Base-by-base conservation (phyloP, 768 basidiomycete genomes). In the Boletus subparvulus region DNA sequence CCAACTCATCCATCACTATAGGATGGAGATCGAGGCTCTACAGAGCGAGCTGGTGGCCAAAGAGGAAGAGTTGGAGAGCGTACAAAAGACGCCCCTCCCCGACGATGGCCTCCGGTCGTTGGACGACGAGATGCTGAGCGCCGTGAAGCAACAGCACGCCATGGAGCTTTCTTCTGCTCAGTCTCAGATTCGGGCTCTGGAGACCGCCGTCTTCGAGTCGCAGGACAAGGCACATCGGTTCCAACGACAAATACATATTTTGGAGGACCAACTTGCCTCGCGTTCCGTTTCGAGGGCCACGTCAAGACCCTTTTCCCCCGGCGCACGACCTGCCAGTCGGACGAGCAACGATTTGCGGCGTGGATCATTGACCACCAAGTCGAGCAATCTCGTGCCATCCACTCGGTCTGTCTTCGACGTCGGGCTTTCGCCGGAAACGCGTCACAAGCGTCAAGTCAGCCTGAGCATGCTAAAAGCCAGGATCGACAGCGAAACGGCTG, bases 381-480 rank as follows among this genome's bases (percentile, higher is more conserved):
- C 72, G 47, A 64, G 56, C 55, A 66, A 59, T 61, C 70, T 70
- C 46, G 63, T 75, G 44, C 76, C 79, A 11, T 62, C 67, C 40
- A 75, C 83, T 28, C 79, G 86, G 26, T 80, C 85, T 2, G 78
- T 84, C 4, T 83, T 90, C 54, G 90, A 92, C 58, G 80, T 84
- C 30, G 81, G 80, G 49, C 78, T 94, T 47, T 83, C 88, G 8
- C 81, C 88, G 0, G 88, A 91, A 70, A 86, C 88, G 36, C 77
- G 82, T 30, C 91, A 93, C 72, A 92, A 92, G 66, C 87, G 92
- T 53, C 83, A 85, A 63, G 84, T 92, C 63, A 91, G 89, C 72
- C 72, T 94, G 62, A 84, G 87, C 71, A 94, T 95, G 90, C 83
- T 95, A 49, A 93, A 92, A 67, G 92, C 90, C 21, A 84, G 92